Conservation (phyloP, 1,284 basidiomycete genomes). For the Austroboletus niveus region DNA sequence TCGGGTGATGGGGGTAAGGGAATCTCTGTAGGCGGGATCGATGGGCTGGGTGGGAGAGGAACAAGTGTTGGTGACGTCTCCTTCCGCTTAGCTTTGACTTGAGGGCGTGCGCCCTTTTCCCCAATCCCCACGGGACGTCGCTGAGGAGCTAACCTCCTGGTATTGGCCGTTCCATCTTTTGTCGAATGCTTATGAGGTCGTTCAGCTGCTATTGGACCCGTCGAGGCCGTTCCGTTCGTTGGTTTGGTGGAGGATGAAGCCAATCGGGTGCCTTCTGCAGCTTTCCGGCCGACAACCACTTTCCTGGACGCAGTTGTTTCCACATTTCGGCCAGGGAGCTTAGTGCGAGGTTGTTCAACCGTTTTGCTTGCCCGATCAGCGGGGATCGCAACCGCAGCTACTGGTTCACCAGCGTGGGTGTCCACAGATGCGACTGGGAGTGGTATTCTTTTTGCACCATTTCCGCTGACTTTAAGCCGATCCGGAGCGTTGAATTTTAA, state of each 20-base stretch:
- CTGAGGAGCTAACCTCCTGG: not conserved
- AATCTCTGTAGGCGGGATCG: conserved; percentile 19
- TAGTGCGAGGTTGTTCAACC: conserved; percentile 10
- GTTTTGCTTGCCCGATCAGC: not conserved
- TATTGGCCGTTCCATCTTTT: conserved; percentile 12
- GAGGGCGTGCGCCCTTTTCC: conserved; percentile 14
- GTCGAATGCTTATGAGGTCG: conserved; percentile 13
- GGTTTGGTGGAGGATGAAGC: conserved; percentile 12
- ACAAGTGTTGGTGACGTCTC: conserved; percentile 21
- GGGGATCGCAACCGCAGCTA: not conserved
- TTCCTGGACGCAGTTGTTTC: conserved; percentile 3
- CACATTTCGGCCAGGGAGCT: conserved; percentile 8
- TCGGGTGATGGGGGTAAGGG: conserved; percentile 31
- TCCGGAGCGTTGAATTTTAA: conserved; percentile 25
- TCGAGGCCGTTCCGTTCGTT: not conserved
- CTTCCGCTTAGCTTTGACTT: conserved; percentile 14
- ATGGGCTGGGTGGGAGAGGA: conserved; percentile 33
- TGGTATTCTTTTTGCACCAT: conserved; percentile 37
- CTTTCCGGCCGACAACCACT: conserved; percentile 8
- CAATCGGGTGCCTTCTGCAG: conserved; percentile 4
- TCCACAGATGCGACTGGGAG: conserved; percentile 23
- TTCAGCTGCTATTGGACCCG: not conserved
- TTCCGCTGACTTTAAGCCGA: conserved; percentile 20
- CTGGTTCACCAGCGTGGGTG: conserved; percentile 6
- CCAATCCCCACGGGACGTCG: conserved; percentile 9